phyloP scores from a whole-genome alignment of 2,329 filamentous ascomycete genomes.

The Fusarium coicis region DNA sequence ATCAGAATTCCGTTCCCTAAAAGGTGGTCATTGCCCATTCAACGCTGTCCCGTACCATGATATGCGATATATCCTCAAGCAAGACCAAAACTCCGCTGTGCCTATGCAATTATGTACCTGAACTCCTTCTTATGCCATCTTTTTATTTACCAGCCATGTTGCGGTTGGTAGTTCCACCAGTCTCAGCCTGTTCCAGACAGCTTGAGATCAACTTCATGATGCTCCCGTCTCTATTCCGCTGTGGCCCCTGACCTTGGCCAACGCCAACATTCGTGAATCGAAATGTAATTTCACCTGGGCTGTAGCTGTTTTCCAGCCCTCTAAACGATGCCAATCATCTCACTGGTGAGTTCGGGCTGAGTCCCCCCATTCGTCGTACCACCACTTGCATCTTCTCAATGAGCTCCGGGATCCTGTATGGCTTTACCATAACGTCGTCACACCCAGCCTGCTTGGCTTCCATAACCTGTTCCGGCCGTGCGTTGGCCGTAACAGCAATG shows the following conservation, averaged over 20 bases:
- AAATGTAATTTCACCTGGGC: slow-evolving; percentile 1
- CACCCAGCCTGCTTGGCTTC: slow-evolving; percentile 63
- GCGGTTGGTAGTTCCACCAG: neutral
- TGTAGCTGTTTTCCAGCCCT: slow-evolving; percentile 33
- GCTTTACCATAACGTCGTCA: slow-evolving; percentile 78
- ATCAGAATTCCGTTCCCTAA: neutral
- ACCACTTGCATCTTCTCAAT: slow-evolving; percentile 68
- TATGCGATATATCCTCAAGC: neutral
- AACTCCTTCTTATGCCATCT: slow-evolving; percentile 31
- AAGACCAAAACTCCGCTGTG: slow-evolving; percentile 7
- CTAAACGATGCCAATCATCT: slow-evolving; percentile 26
- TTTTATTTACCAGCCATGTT: neutral
- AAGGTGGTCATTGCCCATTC: neutral
- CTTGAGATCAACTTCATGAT: neutral
- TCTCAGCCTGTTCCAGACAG: neutral
- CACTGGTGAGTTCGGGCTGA: slow-evolving; percentile 45
- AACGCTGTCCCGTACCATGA: slow-evolving; percentile 12
- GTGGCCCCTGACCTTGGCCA: neutral
- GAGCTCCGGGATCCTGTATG: slow-evolving; percentile 72
- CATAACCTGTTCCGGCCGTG: slow-evolving; percentile 68
- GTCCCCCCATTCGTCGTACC: slow-evolving; percentile 49
- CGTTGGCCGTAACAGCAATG: slow-evolving; percentile 76
- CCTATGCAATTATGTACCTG: slow-evolving; percentile 7
- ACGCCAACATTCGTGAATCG: neutral
- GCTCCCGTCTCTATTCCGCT: neutral